Base-by-base conservation (phyloP, 352 stramenopile species). In the Globisporangium yorkense region DNA sequence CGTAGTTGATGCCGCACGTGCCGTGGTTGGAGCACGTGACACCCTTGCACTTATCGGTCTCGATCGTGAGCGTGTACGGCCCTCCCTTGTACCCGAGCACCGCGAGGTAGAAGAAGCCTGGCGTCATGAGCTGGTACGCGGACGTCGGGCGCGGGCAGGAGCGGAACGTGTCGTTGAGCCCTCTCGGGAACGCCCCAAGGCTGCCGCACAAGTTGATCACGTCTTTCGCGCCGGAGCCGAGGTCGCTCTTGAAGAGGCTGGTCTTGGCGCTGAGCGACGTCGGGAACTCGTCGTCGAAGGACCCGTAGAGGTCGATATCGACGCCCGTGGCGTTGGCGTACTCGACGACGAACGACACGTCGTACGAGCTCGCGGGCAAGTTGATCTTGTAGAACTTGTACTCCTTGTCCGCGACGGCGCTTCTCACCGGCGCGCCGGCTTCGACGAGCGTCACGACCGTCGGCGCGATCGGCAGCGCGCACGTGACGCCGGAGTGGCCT, bases 351-450 rank as follows among this genome's bases (percentile, higher is more conserved):
- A 89, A 84, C 12, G 80, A 86, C 44, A 89, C 62, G 53, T 92
- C 83, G 47, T 83, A 91, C 8, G 80, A 76, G 27, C 77, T 89
- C 6, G 83, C 71, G 0, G 66, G 56, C 24, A 90, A 63, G 21
- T 67, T 65, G 46, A 91, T 83, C 50, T 77, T 78, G 61, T 86
- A 92, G 56, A 88, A 92, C 49, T 73, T 69, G 61, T 90, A 91
- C 47, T 74, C 69, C 41, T 92, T 92, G 16, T 65, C 57, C 0
- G 20, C 18, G 24, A 90, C 53, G 8, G 50, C 66, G 21, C 67
- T 65, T 0, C 27, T 72, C 18, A 72, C 37, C 20, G 63, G 41
- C 15, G 56, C 15, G 1, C 50, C 44, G 29, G 66, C 62, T n/a
- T 75, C 62, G 0, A 20, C 66, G 5, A 92, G 54, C 27, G 72